phyloP scores from a whole-genome alignment of 73 alveolate species.

The Urostyla sp. region DNA sequence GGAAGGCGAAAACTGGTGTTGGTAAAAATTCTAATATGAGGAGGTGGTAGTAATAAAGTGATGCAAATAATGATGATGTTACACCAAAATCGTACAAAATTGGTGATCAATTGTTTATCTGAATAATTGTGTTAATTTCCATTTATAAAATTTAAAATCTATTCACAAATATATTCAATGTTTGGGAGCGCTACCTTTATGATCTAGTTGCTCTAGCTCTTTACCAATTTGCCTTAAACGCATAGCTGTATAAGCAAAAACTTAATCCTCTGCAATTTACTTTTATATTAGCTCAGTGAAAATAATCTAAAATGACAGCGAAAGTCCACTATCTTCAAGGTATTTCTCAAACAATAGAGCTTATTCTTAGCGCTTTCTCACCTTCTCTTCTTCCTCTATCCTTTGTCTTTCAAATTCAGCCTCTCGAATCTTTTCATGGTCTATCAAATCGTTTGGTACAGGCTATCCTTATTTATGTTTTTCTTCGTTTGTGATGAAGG shows the following conservation, averaged over 20 bases:
- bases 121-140: background rate
- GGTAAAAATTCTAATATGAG: slow-evolving; percentile 33
- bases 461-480: too few species aligned
- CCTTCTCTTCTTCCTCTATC: slow-evolving; percentile 70
- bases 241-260: slow-evolving; percentile 92
- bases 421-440: too few species aligned
- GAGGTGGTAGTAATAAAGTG: slow-evolving; percentile 22
- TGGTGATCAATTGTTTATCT: slow-evolving; percentile 35
- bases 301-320: slow-evolving; percentile 83
- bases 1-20: slow-evolving; percentile 36
- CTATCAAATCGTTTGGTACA: too few species aligned
- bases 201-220: slow-evolving; percentile 79
- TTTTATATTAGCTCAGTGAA: slow-evolving; percentile 87
- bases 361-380: slow-evolving; percentile 65
- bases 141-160: too few species aligned
- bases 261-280: slow-evolving; percentile 84
- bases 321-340: slow-evolving; percentile 87
- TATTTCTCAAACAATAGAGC: slow-evolving; percentile 76
- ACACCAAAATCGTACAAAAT: slow-evolving; percentile 34
- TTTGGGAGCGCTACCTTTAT: too few species aligned
- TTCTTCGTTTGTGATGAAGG: too few species aligned
- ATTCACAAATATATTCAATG: too few species aligned
- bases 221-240: slow-evolving; percentile 90
- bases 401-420: slow-evolving; percentile 52
- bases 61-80: background rate